phyloP scores from a whole-genome alignment of 495 filamentous ascomycete species.

The Massariosphaeria phaeospora region DNA sequence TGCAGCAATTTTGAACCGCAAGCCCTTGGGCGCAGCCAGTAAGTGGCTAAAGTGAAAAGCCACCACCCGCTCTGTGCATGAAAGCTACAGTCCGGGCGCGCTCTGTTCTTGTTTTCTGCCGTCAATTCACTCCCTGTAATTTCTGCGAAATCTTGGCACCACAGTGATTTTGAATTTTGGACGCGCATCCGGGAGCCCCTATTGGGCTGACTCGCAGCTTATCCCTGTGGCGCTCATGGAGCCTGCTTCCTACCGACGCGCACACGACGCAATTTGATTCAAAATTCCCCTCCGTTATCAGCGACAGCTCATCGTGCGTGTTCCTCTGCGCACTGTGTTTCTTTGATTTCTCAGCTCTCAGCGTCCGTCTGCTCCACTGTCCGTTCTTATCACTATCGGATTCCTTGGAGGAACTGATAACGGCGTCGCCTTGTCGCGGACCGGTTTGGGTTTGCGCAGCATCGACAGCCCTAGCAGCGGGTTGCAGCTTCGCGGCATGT shows the following conservation, averaged over 20 bases:
- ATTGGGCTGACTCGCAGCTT: conserved; percentile 22
- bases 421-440: conserved; percentile 7
- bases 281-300: conserved; percentile 12
- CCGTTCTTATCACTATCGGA: conserved; percentile 8
- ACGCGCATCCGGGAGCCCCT: not conserved
- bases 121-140: conserved; percentile 12
- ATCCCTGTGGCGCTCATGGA: conserved; percentile 14
- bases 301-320: conserved; percentile 33
- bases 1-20: conserved; percentile 18
- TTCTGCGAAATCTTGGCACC: conserved; percentile 30
- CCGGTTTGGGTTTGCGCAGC: conserved; percentile 9
- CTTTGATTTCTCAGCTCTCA: not conserved
- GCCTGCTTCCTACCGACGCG: conserved; percentile 16
- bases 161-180: conserved; percentile 27
- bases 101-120: conserved; percentile 19
- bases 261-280: conserved; percentile 14
- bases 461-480: conserved; percentile 21
- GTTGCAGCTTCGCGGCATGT: conserved; percentile 17
- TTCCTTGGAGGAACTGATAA: not conserved
- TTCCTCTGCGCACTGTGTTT: not conserved
- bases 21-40: not conserved
- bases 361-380: conserved; percentile 20
- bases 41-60: conserved; percentile 30
- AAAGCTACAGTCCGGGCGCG: conserved; percentile 15
- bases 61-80: conserved; percentile 27